Percentiles rank a stretch among this genome's conserved stretches.
Conservation (phyloP, 495 filamentous ascomycete genomes). For the Wilcoxina mikolae region DNA sequence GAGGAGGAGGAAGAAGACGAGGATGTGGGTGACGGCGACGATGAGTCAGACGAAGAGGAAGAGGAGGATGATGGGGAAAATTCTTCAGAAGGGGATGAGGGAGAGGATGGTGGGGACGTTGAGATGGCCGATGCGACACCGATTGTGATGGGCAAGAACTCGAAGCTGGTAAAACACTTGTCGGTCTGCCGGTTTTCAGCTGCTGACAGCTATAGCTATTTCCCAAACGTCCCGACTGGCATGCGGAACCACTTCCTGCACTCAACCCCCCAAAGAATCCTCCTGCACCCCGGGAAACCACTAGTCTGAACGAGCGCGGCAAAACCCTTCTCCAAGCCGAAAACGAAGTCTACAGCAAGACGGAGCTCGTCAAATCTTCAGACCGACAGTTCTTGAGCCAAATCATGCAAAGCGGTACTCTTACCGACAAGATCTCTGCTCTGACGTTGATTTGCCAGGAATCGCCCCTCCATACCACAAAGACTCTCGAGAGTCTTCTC, state of each 20-base stretch:
- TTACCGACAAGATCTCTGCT: constrained; percentile 92
- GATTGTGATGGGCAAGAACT: constrained; percentile 7
- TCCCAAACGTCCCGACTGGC: constrained; percentile 73
- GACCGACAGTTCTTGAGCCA: constrained; percentile 87
- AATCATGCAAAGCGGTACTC: constrained; percentile 90
- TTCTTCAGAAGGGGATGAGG: constrained; percentile 28
- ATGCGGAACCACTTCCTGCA: constrained; percentile 47
- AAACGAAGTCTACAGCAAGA: constrained; percentile 43
- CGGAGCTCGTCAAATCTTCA: constrained; percentile 46
- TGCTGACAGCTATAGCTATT: constrained; percentile 42
- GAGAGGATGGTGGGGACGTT: constrained; percentile 25
- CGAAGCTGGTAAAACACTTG: constrained; percentile 18
- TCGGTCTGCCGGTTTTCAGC: constrained; percentile 1
- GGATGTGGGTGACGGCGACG: constrained; percentile 4
- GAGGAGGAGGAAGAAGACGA: constrained; percentile 13
- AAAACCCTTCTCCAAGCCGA: constrained; percentile 61
- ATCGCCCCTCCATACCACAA: constrained; percentile 81
- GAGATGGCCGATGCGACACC: not conserved
- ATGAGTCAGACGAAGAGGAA: constrained; percentile 4
- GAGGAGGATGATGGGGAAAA: constrained; percentile 18
- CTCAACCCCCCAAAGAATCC: constrained; percentile 37
- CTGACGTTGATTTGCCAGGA: constrained; percentile 87
- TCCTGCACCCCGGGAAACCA: constrained; percentile 44
- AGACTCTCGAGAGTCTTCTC: constrained; percentile 70
- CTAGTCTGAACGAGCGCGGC: constrained; percentile 62